Evolutionary conservation across 495 filamentous ascomycete species (phyloP).

Genomic region (Letharia lupina): DNA sequence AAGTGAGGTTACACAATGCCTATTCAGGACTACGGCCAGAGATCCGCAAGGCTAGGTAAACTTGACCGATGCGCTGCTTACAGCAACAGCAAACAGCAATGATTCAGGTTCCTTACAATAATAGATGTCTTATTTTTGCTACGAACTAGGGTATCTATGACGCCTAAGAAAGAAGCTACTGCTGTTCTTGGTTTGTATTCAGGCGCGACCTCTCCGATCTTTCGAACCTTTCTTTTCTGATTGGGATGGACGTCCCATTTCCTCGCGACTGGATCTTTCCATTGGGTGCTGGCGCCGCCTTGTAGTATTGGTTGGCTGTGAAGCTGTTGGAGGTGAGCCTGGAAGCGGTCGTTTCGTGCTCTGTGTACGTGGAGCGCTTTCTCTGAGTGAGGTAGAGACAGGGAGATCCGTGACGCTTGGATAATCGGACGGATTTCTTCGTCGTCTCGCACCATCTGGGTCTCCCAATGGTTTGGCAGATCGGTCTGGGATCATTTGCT

Average conservation of each 20-base stretch:
- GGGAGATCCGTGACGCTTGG: background rate
- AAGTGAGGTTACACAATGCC: background rate
- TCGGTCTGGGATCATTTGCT: background rate
- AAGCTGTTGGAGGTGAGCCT: background rate
- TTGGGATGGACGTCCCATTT: background rate
- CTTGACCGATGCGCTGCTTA: background rate
- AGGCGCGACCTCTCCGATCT: background rate
- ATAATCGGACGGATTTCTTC: background rate
- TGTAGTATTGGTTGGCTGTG: background rate
- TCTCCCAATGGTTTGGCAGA: background rate
- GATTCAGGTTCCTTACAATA: too few relatives aligned
- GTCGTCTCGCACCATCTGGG: background rate
- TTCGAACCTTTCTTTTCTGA: background rate
- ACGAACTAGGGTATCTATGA: too few relatives aligned
- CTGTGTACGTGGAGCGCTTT: background rate
- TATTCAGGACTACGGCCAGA: background rate
- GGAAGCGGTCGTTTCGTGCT: background rate
- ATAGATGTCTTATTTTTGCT: too few relatives aligned
- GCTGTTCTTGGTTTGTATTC: background rate
- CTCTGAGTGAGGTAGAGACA: background rate
- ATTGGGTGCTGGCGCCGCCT: background rate
- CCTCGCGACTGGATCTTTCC: background rate
- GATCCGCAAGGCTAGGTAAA: background rate
- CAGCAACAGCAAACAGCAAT: background rate
- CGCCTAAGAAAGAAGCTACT: background rate